Evolutionary conservation across 805 yeast species (phyloP), one percentile per base, ranked within the genome.

Genomic region (Saccharomyces jurei): DNA sequence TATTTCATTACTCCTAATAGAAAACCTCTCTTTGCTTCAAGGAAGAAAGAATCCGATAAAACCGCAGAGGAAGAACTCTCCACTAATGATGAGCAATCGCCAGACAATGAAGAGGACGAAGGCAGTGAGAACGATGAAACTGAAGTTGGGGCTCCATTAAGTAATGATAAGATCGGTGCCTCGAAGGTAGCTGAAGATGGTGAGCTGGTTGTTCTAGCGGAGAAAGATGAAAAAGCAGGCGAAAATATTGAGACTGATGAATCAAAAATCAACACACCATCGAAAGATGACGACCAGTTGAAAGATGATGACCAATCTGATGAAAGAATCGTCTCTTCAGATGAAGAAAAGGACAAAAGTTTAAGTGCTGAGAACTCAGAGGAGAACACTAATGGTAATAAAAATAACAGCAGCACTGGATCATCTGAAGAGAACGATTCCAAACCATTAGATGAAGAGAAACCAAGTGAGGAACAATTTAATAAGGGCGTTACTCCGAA

Each of bases 1-100:
- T 51, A 55, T 30, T 60, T 58, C 14, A 46, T 60, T 4, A 30
- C 41, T 13, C 32, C 32, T 13, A 53, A 52, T 25, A 52, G 46
- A 31, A 50, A 36, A 48, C 44, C 44, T 36, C 44, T 36, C 9
- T 36, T 36, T 17, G 49, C 49, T 22, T 46, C 49, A 46, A 25
- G 47, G 30, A 41, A 46, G n/a, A 44, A 36, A 11, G 48, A 50
- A 25, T 13, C 52, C 13, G 53, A 17, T 21, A 31, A 36, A 31
- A 41, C 52, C 13, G 32, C 30, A 3, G 51, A 48, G 25, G 50
- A 55, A 28, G 46, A 52, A 11, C 52, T 56, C 22, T n/a, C 55
- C 9, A 49, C 47, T 14, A 48, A 25, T 36, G 44, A 11, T 17
- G 44, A 36, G 44, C 25, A 36, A 36, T 36, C 44, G 17, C 11